Evolutionary conservation across 352 stramenopile genomes (phyloP).

Genomic region (Vaucheria bursata): DNA sequence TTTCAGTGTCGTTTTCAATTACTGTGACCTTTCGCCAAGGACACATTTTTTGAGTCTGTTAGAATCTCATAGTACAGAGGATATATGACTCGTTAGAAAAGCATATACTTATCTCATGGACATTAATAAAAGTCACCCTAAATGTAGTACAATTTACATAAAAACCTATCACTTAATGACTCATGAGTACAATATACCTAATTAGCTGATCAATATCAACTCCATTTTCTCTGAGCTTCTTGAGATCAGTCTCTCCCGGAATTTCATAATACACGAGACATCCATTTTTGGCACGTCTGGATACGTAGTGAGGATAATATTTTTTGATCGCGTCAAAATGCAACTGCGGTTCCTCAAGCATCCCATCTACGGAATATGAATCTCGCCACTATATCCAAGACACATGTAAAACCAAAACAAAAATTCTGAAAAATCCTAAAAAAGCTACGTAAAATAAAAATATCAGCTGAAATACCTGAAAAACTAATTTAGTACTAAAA

Average conservation of each 20-base stretch:
- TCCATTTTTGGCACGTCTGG: constrained; percentile 63
- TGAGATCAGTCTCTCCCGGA: constrained; percentile 59
- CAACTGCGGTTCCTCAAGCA: constrained; percentile 65
- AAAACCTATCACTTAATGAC: too few relatives aligned
- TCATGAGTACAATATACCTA: constrained; percentile 28
- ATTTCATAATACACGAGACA: constrained; percentile 46
- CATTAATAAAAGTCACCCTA: too few relatives aligned
- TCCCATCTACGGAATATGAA: constrained; percentile 71
- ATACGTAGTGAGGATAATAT: constrained; percentile 79
- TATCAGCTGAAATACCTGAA: too few relatives aligned
- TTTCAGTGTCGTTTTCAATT: too few relatives aligned
- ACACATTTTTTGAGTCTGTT: too few relatives aligned
- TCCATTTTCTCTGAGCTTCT: constrained; percentile 68
- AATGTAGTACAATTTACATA: too few relatives aligned
- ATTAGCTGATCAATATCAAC: constrained; percentile 73
- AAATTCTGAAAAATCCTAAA: background rate
- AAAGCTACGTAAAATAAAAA: background rate
- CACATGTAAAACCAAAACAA: constrained; percentile 52
- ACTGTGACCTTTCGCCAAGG: too few relatives aligned
- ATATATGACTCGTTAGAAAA: too few relatives aligned
- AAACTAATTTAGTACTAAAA: too few relatives aligned
- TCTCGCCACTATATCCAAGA: constrained; percentile 74
- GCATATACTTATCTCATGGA: too few relatives aligned
- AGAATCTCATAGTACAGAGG: too few relatives aligned
- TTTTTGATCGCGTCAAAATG: constrained; percentile 77